Evolutionary conservation across 1,139 yeast species (phyloP).

Genomic region (Kodamaea arcana): DNA sequence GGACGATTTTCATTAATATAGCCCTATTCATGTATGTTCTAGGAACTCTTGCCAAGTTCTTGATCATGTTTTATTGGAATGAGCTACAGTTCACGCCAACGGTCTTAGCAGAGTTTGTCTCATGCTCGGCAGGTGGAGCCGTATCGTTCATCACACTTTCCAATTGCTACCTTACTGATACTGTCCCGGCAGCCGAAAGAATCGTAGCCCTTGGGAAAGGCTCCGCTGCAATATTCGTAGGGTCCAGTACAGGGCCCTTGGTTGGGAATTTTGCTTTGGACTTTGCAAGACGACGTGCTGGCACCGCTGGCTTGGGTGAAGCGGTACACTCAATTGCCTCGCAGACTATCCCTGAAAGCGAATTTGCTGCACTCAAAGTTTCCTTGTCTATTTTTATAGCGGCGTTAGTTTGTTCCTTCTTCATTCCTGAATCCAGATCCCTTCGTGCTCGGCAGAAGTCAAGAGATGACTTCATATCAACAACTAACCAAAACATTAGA

Average conservation of each 20-base stretch:
- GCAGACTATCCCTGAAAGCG: conserved; percentile 9
- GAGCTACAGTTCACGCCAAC: conserved; percentile 28
- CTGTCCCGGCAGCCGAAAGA: conserved; percentile 52
- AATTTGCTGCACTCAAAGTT: conserved; percentile 28
- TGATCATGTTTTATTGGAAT: conserved; percentile 26
- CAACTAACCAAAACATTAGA: background rate
- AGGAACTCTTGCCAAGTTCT: conserved; percentile 22
- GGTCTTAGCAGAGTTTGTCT: conserved; percentile 36
- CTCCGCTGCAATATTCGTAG: conserved; percentile 55
- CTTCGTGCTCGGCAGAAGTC: conserved; percentile 40
- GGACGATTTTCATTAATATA: conserved; percentile 43
- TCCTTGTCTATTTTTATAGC: conserved; percentile 23
- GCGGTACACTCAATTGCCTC: no score
- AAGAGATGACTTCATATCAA: conserved; percentile 27
- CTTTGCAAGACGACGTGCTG: conserved; percentile 1
- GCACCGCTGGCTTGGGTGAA: no score
- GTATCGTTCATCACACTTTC: conserved; percentile 46
- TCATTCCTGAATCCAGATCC: conserved; percentile 53
- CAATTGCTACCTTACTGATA: conserved; percentile 62
- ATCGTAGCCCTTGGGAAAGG: conserved; percentile 53
- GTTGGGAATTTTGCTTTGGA: conserved; percentile 38
- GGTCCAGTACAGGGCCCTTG: conserved; percentile 62
- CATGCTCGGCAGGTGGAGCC: conserved; percentile 53
- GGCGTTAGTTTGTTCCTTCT: conserved; percentile 24
- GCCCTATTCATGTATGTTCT: conserved; percentile 19